Evolutionary conservation across 345 rosid genomes (phyloP).

Genomic region (Lepidium africanum): DNA sequence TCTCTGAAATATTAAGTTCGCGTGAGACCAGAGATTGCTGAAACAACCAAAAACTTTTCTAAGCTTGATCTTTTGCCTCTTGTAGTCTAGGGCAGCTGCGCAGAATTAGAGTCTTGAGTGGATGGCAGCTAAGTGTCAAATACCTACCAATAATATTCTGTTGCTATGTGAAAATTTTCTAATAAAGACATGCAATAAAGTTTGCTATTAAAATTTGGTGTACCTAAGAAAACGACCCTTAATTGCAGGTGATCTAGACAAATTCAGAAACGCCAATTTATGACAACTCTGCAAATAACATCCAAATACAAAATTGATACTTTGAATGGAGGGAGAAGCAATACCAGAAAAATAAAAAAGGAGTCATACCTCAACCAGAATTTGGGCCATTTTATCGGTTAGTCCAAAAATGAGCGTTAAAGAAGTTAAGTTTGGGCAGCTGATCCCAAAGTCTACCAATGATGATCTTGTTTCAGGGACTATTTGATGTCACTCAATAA

Average conservation of each 20-base stretch:
- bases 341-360: background rate
- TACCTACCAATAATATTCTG: conserved; percentile 33
- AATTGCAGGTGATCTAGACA: conserved; percentile 59
- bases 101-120: conserved; percentile 62
- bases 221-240: conserved; percentile 80
- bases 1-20: conserved; percentile 36
- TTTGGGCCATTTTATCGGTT: conserved; percentile 49
- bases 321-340: background rate
- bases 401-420: conserved; percentile 77
- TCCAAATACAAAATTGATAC: background rate
- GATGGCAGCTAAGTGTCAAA: conserved; percentile 45
- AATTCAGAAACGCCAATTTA: conserved; percentile 61
- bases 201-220: background rate
- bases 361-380: conserved; percentile 54
- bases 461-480: conserved; percentile 61
- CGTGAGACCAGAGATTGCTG: background rate
- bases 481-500: conserved; percentile 42
- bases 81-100: conserved; percentile 71
- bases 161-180: background rate
- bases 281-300: conserved; percentile 48
- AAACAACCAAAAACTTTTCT: background rate
- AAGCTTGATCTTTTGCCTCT: conserved; percentile 41
- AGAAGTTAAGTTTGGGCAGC: conserved; percentile 60
- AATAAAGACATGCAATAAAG: background rate
- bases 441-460: conserved; percentile 60